Conservation (phyloP, 2,329 filamentous ascomycete species). For the Drechslerella coelobrocha region DNA sequence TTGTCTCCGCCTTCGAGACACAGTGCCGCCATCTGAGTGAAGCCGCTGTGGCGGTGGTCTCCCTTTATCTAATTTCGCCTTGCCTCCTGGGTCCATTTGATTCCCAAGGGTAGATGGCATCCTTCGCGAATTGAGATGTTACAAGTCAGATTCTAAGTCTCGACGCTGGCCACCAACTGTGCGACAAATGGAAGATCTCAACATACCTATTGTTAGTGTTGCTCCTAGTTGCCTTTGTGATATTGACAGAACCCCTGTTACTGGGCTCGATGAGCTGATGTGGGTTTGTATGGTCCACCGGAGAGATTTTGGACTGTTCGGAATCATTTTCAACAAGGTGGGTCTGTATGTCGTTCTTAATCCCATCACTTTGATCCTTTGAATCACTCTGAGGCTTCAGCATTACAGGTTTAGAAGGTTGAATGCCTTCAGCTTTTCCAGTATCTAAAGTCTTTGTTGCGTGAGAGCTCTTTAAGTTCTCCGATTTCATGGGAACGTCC, state of each 20-base stretch:
- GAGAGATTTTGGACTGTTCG: too few relatives aligned
- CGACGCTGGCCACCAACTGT: too few relatives aligned
- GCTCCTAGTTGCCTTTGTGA: too few relatives aligned
- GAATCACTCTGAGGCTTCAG: too few relatives aligned
- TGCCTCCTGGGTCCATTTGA: neutral
- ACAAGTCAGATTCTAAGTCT: neutral
- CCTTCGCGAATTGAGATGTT: neutral
- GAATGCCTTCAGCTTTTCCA: neutral
- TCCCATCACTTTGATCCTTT: conserved; percentile 4
- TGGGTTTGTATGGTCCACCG: too few relatives aligned
- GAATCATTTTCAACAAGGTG: too few relatives aligned
- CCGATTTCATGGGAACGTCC: neutral
- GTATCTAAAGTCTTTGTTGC: neutral
- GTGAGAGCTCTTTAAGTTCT: neutral
- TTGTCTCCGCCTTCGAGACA: conserved; percentile 5
- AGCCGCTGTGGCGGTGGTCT: neutral
- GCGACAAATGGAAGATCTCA: too few relatives aligned
- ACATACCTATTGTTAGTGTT: too few relatives aligned
- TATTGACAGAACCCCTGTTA: too few relatives aligned
- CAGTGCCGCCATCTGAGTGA: neutral
- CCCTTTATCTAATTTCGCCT: conserved; percentile 1
- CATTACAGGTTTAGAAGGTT: too few relatives aligned
- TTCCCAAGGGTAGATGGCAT: neutral
- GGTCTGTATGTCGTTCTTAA: too few relatives aligned
- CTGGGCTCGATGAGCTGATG: too few relatives aligned